Percentiles rank a stretch among this genome's conserved stretches.
Conservation (phyloP, 225 moss, liverwort and hornwort genomes). For the Physcomitrellopsis africana region DNA sequence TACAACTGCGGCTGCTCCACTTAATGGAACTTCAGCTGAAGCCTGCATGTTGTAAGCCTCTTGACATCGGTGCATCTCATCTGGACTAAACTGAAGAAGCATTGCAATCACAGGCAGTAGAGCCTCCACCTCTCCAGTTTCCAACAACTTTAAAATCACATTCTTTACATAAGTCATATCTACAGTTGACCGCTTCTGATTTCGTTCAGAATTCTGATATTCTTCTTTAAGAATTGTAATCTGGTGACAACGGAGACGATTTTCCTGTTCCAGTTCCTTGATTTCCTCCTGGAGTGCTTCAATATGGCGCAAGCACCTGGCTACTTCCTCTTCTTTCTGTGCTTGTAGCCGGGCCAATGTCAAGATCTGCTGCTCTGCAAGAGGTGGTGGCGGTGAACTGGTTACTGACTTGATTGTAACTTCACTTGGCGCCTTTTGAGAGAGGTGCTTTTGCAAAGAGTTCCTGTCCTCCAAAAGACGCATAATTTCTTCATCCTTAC, state of each 20-base stretch:
- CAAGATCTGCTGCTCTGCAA: constrained; percentile 94
- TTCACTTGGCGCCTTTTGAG: constrained; percentile 37
- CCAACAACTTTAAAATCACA: constrained; percentile 89
- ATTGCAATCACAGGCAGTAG: constrained; percentile 91
- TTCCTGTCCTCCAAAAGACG: constrained; percentile 76
- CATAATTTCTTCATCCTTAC: constrained; percentile 85
- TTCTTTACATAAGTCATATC: constrained; percentile 98
- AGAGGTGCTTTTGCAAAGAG: constrained; percentile 55
- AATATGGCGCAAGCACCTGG: constrained; percentile 81
- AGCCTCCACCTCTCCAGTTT: constrained; percentile 98
- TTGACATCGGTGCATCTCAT: constrained; percentile 89
- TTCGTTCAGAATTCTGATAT: constrained; percentile 83
- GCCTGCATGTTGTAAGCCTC: constrained; percentile 75
- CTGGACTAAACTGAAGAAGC: constrained; percentile 98
- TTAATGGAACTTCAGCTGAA: constrained; percentile 55
- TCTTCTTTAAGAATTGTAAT: constrained; percentile 88
- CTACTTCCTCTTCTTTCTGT: constrained; percentile 94
- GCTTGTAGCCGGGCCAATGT: constrained; percentile 89
- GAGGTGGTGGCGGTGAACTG: constrained; percentile 50
- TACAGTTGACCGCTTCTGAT: constrained; percentile 90
- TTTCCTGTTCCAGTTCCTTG: constrained; percentile 87
- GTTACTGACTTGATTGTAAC: constrained; percentile 33
- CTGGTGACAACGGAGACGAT: constrained; percentile 86
- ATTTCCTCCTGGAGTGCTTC: constrained; percentile 95
- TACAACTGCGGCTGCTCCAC: constrained; percentile 66